A percentile compares a stretch with the other conserved stretches of the same genome.
phyloP scores from a whole-genome alignment of 169 alveolate genomes.

The Fabrea salina region DNA sequence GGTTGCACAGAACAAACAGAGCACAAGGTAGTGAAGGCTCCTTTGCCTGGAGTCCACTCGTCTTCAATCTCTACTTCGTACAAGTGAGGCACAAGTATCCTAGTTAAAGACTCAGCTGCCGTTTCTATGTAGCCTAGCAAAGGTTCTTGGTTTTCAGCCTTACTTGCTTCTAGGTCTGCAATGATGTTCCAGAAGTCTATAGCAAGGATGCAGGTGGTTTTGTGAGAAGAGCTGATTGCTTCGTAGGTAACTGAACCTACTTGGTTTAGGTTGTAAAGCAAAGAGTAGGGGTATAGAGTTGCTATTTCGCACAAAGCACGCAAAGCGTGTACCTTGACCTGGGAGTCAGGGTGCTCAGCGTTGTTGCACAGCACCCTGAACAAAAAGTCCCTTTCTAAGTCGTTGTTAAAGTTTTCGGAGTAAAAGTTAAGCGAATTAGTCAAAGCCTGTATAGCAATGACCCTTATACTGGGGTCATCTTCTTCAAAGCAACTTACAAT shows the following conservation, averaged over 20 bases:
- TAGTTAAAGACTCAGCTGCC: constrained; percentile 15
- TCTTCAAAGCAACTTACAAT: constrained; percentile 6
- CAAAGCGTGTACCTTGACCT: background rate
- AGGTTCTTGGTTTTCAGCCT: background rate
- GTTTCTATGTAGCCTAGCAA: constrained; percentile 9
- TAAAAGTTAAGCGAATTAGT: background rate
- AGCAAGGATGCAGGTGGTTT: background rate
- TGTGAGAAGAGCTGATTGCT: background rate
- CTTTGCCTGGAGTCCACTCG: constrained; percentile 30
- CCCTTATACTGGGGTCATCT: background rate
- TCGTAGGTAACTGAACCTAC: constrained; percentile 18
- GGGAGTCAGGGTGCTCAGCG: background rate
- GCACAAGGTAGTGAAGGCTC: background rate
- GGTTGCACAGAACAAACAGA: background rate
- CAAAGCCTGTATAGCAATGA: background rate
- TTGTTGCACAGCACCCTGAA: background rate
- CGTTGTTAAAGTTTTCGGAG: background rate
- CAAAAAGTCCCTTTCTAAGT: background rate
- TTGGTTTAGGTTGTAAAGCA: background rate
- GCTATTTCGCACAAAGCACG: background rate
- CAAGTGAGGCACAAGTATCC: constrained; percentile 11
- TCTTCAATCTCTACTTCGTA: constrained; percentile 48
- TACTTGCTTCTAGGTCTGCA: background rate
- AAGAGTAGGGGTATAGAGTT: background rate
- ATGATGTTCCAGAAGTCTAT: constrained; percentile 21